Conservation (phyloP, 2,329 filamentous ascomycete genomes). For the Ceratocystis cubensis region DNA sequence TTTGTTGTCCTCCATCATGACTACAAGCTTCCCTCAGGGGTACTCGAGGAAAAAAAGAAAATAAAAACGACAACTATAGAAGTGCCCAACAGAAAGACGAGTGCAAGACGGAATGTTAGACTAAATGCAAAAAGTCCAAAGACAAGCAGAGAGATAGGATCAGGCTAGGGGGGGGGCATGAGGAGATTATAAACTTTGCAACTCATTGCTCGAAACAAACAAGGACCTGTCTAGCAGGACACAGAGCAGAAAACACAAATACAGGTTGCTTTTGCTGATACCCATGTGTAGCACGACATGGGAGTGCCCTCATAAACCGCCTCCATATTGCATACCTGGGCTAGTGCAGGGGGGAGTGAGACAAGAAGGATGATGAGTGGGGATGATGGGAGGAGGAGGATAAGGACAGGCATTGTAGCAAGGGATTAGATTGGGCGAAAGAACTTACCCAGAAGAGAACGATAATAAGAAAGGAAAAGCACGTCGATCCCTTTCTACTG, state of each 20-base stretch:
- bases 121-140: not conserved
- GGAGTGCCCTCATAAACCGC: not conserved
- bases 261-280: not conserved
- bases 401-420: not conserved
- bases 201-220: conserved; percentile 8
- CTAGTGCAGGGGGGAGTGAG: not conserved
- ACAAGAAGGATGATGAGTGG: not conserved
- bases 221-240: not conserved
- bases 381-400: not conserved
- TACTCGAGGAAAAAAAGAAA: not conserved
- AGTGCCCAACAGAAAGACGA: not conserved
- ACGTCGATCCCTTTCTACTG: not conserved
- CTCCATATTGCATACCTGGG: not conserved
- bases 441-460: not conserved
- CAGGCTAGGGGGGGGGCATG: not conserved
- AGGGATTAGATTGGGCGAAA: not conserved
- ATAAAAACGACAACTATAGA: not conserved
- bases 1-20: conserved; percentile 3
- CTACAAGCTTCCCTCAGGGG: conserved; percentile 2
- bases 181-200: conserved; percentile 1
- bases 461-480: not conserved
- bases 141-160: not conserved
- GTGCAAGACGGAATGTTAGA: not conserved
- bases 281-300: conserved; percentile 3
- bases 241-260: not conserved